Evolutionary conservation across 2,329 filamentous ascomycete genomes (phyloP), one percentile per base, ranked within the genome.

Genomic region (Alternaria sp.): DNA sequence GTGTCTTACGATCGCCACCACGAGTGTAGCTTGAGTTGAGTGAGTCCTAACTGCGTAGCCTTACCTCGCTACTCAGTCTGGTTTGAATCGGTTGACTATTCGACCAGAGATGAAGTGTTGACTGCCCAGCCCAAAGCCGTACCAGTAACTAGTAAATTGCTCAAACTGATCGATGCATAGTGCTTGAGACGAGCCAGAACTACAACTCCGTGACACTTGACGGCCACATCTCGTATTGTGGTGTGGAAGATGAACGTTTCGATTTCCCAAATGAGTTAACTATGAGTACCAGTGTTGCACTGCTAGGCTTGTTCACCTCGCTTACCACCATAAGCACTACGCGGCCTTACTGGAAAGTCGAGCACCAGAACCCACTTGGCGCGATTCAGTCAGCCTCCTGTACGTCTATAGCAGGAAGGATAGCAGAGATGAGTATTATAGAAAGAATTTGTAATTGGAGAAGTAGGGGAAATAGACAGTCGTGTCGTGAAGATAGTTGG

Each of bases 1-100:
- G 32, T 36, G 14, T 14, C 5, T 8, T 16, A 16, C 1, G 32
- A 36, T 36, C 32, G 32, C 12, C 8, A 2, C 6, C 3, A 36
- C 32, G 1, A 14, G 5, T 36, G 30, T 16, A 3, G 8, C 11
- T 3, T 36, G 32, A 36, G 32, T 14, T 7, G 32, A 36, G 32
- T 1, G 14, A 36, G 12, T 36, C 32, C 12, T 36, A n/a, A n/a
- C n/a, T n/a, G n/a, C n/a, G n/a, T n/a, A n/a, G n/a, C n/a, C n/a
- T n/a, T n/a, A n/a, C n/a, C n/a, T n/a, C n/a, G n/a, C n/a, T n/a
- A n/a, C n/a, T n/a, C n/a, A n/a, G n/a, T n/a, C n/a, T n/a, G n/a
- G n/a, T n/a, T n/a, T n/a, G n/a, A 3, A 6, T 36, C 0, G 12
- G 5, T 36, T 16, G 0, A 2, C 12, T 8, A 1, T 36, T 4